Percentiles rank a stretch among this genome's conserved stretches.
phyloP scores from a whole-genome alignment of 2,329 filamentous ascomycete species.

The Incumbomyces lentus region DNA sequence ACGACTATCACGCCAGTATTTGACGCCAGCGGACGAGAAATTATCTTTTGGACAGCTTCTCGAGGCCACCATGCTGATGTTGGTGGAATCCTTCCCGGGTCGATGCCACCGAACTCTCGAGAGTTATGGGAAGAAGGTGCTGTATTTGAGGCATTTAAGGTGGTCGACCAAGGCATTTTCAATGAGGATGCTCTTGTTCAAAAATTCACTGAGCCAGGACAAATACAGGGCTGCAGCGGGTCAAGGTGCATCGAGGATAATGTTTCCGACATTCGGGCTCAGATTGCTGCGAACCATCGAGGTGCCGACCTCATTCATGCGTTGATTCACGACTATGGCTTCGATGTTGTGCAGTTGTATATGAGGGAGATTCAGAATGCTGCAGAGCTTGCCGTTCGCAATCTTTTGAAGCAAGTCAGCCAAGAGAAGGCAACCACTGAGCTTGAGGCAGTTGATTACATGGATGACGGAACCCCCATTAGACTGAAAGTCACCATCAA shows the following conservation, averaged over 20 bases:
- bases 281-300: constrained; percentile 35
- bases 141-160: constrained; percentile 31
- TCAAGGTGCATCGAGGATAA: constrained; percentile 30
- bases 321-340: constrained; percentile 28
- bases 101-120: constrained; percentile 35
- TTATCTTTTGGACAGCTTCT: constrained; percentile 70
- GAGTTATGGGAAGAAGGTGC: constrained; percentile 40
- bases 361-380: constrained; percentile 31
- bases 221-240: constrained; percentile 10
- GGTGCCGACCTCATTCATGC: constrained; percentile 29
- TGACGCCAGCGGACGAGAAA: constrained; percentile 56
- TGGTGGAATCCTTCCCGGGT: constrained; percentile 22
- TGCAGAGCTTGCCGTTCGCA: constrained; percentile 27
- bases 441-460: constrained; percentile 27
- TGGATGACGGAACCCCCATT: constrained; percentile 33
- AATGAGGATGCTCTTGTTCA: constrained; percentile 24
- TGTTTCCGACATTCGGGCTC: constrained; percentile 36
- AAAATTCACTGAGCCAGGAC: constrained; percentile 17
- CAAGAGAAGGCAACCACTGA: constrained; percentile 12
- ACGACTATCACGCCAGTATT: constrained; percentile 69
- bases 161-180: constrained; percentile 27
- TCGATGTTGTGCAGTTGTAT: constrained; percentile 29
- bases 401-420: constrained; percentile 22
- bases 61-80: constrained; percentile 65
- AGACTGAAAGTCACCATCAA: constrained; percentile 27